phyloP scores from a whole-genome alignment of 331 rosid species.

The Pyrus hybrid region DNA sequence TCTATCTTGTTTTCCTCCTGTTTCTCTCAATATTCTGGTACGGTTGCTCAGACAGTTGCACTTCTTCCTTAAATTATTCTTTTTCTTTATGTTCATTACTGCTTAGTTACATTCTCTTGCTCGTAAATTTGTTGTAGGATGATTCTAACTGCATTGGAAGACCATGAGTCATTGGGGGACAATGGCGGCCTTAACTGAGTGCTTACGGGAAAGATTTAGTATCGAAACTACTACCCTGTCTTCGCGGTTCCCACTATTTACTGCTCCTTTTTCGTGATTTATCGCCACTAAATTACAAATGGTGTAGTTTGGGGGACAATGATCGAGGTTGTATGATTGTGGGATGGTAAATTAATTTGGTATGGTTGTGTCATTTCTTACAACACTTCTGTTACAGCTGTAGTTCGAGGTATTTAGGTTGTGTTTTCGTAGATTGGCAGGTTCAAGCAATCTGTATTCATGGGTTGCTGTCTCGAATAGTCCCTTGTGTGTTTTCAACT shows the following conservation, averaged over 20 bases:
- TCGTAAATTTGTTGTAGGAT: constrained; percentile 44
- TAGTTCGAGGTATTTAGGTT: constrained; percentile 2
- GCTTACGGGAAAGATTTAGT: not conserved
- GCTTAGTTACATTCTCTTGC: constrained; percentile 3
- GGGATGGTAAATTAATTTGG: not conserved
- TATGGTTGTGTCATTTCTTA: not conserved
- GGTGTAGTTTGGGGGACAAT: not conserved
- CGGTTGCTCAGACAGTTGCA: constrained; percentile 5
- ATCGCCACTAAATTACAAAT: not conserved
- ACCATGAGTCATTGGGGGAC: constrained; percentile 23
- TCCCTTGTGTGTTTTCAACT: too few relatives aligned
- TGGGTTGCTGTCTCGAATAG: not conserved
- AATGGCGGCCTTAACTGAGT: constrained; percentile 13
- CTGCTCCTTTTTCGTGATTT: constrained; percentile 1
- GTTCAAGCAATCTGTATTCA: not conserved
- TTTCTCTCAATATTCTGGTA: constrained; percentile 89
- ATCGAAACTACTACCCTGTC: not conserved
- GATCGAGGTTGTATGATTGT: not conserved
- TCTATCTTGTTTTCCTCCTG: constrained; percentile 57
- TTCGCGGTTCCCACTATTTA: constrained; percentile 3
- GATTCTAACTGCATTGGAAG: constrained; percentile 63
- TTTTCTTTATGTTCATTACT: not conserved
- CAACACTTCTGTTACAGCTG: not conserved
- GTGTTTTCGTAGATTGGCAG: constrained; percentile 2
- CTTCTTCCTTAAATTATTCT: constrained; percentile 3